These are phyloP conservation scores for Graphium sp. DNA, from an alignment of 2,329 filamentous ascomycete species.

Conservation along the genomic window DNA sequence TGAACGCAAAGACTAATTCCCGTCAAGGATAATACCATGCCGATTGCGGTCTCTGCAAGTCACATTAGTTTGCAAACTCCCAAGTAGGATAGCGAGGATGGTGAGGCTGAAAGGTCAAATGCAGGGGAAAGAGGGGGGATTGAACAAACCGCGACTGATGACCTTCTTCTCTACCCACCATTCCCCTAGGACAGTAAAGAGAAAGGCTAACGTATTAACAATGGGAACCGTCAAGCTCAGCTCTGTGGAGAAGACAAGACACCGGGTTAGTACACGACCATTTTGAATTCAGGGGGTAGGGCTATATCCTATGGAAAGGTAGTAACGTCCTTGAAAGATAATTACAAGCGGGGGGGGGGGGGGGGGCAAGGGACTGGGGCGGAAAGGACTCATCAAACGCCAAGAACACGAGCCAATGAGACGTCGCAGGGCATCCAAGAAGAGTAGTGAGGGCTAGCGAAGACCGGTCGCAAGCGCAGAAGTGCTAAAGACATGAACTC, in stretches of 20 bases:
- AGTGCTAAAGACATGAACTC: slow-evolving; percentile 20
- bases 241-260: slow-evolving; percentile 31
- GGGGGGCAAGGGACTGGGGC: no score
- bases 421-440: no score
- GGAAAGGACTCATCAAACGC: no score
- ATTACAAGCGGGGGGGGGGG: background rate
- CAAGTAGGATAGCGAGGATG: background rate
- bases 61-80: background rate
- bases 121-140: background rate
- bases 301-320: slow-evolving; percentile 5
- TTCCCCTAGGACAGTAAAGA: slow-evolving; percentile 91
- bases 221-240: slow-evolving; percentile 87
- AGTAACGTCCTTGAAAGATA: background rate
- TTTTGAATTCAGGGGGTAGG: no score
- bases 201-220: slow-evolving; percentile 81
- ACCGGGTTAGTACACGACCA: slow-evolving; percentile 1
- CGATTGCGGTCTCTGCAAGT: slow-evolving; percentile 57
- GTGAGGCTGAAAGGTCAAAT: background rate
- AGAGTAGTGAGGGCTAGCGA: no score
- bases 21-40: slow-evolving; percentile 61
- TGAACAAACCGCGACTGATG: slow-evolving; percentile 55
- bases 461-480: no score
- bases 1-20: slow-evolving; percentile 78
- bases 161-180: slow-evolving; percentile 91
- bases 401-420: no score